A percentile compares a stretch with the other conserved stretches of the same genome.
Conservation (phyloP, 768 basidiomycete species). For the Dioszegia hungarica region DNA sequence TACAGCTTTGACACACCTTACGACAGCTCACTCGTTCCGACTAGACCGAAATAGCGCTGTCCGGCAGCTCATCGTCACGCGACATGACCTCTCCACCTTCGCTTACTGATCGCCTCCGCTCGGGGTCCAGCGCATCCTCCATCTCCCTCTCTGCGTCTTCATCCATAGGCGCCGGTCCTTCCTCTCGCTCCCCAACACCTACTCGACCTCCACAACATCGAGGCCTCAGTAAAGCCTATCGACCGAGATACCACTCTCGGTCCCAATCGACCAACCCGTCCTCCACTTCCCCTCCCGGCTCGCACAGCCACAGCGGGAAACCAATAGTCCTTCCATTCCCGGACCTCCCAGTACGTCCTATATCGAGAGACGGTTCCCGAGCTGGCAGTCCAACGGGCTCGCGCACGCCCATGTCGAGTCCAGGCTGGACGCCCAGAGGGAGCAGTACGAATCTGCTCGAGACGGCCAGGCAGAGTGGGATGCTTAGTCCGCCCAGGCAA, state of each 20-base stretch:
- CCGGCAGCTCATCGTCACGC: neutral
- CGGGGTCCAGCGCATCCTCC: slow-evolving; percentile 40
- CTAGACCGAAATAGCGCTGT: too few species aligned
- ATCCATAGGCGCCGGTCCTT: slow-evolving; percentile 21
- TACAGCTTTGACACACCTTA: too few species aligned
- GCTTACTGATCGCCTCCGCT: neutral
- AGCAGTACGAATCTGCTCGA: slow-evolving; percentile 4
- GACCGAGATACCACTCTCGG: slow-evolving; percentile 3
- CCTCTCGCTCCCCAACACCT: slow-evolving; percentile 22
- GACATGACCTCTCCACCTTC: neutral
- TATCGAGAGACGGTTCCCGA: slow-evolving; percentile 14
- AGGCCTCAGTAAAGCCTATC: neutral
- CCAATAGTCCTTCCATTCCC: slow-evolving; percentile 40
- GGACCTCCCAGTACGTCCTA: slow-evolving; percentile 24
- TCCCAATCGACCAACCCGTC: neutral
- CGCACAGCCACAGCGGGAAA: too few species aligned
- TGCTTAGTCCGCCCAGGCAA: neutral
- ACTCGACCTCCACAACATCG: slow-evolving; percentile 46
- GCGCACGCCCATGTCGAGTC: slow-evolving; percentile 4
- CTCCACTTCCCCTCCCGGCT: neutral
- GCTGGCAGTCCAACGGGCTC: slow-evolving; percentile 12
- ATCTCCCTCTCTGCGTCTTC: slow-evolving; percentile 32
- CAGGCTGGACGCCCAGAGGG: slow-evolving; percentile 2
- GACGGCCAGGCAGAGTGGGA: neutral
- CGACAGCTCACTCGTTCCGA: too few species aligned